Percentiles rank a stretch among this genome's conserved stretches.
Evolutionary conservation across 1,284 basidiomycete genomes (phyloP).

Genomic region (Ceratobasidium sp.): DNA sequence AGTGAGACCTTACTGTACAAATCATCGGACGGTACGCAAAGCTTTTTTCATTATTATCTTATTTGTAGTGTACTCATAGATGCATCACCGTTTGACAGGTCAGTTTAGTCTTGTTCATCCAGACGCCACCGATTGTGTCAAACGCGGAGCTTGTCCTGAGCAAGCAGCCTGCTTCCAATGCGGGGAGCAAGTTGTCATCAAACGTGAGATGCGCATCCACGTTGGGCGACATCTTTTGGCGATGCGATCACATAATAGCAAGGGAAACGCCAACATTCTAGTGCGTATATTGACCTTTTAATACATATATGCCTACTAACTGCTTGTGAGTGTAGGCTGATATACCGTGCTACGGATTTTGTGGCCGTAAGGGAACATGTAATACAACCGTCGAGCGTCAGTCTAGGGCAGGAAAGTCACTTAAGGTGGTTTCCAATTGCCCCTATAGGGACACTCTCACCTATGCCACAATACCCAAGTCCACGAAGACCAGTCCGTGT

Average conservation of each 20-base stretch:
- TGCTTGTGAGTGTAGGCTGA: not conserved
- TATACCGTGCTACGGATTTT: not conserved
- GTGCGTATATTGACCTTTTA: not conserved
- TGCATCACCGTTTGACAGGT: not conserved
- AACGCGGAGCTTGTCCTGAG: not conserved
- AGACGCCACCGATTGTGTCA: not conserved
- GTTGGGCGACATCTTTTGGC: not conserved
- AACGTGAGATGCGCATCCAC: not conserved
- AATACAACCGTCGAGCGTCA: not conserved
- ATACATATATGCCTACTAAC: not conserved
- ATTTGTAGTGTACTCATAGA: not conserved
- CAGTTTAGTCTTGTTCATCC: not conserved
- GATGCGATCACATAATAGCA: not conserved
- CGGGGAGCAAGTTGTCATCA: not conserved
- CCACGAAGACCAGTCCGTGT: conserved; percentile 7
- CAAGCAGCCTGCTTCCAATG: not conserved
- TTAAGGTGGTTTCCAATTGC: not conserved
- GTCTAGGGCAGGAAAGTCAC: not conserved
- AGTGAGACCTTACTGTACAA: not conserved
- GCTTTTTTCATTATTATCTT: no score
- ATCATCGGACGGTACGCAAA: not conserved
- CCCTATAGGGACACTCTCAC: not conserved
- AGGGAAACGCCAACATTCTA: not conserved
- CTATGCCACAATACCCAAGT: not conserved
- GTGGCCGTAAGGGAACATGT: not conserved